Base-by-base conservation (phyloP, 1,284 basidiomycete genomes). In the Violaceomyces palustris region DNA sequence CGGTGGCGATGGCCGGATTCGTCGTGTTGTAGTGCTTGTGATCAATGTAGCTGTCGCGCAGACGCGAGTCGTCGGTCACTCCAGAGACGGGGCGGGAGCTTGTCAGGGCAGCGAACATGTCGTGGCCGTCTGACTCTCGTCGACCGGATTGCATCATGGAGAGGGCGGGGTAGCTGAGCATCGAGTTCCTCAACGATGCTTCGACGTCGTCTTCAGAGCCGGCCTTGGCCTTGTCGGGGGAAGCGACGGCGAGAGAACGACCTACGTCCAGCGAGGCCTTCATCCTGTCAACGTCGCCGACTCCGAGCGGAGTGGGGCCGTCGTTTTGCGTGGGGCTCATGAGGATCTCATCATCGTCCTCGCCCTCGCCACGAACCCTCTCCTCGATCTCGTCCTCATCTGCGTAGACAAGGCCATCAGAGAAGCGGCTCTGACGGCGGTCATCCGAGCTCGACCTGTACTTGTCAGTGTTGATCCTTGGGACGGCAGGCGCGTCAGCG, bases 261-360 rank as follows among this genome's bases (percentile, higher is more conserved):
- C 32, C 33, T 11, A 51, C 49, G 29, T 62, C 59, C n/a, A 62
- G 44, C 39, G 52, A 55, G 37, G 58, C 42, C 22, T 50, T 49
- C 52, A 64, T 59, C 17, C 51, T 50, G 38, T 58, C 60, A 2
- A 62, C 55, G 23, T 61, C 60, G 29, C 41, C 31, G 26, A 42
- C 35, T 21, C 46, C 44, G 21, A 64, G 50, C 15, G 57, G 50
- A 24, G 38, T 45, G 9, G 62, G 47, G 22, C 57, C 61, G 7
- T 65, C 50, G 50, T 65, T 50, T 35, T 65, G 62, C 6, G 60
- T 63, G n/a, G 64, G 64, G 46, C 57, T 61, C 64, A 66, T 66
- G 37, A 54, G 45, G 22, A 56, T 39, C 38, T 61, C 56, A 27
- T 64, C 61, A 15, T 51, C 49, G 4, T 56, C 55, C 24, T 67